phyloP scores from a whole-genome alignment of 768 basidiomycete genomes.

The Mycena maculata region DNA sequence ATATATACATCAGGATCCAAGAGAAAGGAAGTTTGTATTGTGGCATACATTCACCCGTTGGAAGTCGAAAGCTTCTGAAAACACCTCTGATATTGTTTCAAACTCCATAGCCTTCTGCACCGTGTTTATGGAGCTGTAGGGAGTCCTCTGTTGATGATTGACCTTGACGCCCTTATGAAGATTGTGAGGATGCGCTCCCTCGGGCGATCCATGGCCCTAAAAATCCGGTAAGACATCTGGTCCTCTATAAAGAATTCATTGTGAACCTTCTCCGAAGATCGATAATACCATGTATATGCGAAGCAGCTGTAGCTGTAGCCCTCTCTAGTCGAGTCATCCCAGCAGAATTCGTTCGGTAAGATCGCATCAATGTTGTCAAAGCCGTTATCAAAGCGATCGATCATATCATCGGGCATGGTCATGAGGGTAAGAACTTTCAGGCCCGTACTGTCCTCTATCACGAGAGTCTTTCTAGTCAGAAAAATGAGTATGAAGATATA shows the following conservation, averaged over 20 bases:
- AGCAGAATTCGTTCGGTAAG: background rate
- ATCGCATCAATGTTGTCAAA: slow-evolving; percentile 1
- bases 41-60: background rate
- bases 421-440: background rate
- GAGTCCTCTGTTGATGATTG: background rate
- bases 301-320: background rate
- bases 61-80: background rate
- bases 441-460: background rate
- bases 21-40: background rate
- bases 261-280: background rate
- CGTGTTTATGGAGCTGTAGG: background rate
- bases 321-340: background rate
- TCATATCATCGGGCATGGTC: background rate
- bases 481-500: no score
- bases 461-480: background rate
- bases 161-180: background rate
- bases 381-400: no score
- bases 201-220: background rate
- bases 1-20: background rate
- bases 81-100: background rate
- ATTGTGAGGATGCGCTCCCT: background rate
- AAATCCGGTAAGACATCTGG: background rate
- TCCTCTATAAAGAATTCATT: no score
- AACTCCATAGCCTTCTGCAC: background rate
- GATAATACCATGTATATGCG: slow-evolving; percentile 3